Conservation (phyloP, 306 rosid genomes). For the Astragalus membranaceus region DNA sequence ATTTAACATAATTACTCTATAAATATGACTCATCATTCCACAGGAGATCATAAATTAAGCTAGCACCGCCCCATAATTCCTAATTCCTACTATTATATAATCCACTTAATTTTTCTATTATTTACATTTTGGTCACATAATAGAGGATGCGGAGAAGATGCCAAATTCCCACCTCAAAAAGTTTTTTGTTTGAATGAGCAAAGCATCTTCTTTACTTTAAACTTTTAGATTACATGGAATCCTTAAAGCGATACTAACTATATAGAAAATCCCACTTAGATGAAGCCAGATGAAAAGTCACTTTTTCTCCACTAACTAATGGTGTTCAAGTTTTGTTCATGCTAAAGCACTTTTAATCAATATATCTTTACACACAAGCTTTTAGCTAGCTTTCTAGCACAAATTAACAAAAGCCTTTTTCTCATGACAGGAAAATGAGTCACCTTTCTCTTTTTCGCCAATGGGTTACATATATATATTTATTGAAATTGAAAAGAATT, state of each 20-base stretch:
- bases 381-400: slow-evolving; percentile 34
- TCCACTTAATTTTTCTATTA: slow-evolving; percentile 5
- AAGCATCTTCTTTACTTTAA: slow-evolving; percentile 41
- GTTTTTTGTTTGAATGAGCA: slow-evolving; percentile 40
- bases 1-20: neutral
- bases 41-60: slow-evolving; percentile 19
- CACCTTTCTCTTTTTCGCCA: slow-evolving; percentile 11
- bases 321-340: slow-evolving; percentile 40
- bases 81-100: neutral
- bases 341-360: slow-evolving; percentile 32
- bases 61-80: slow-evolving; percentile 52
- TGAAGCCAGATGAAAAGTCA: slow-evolving; percentile 47
- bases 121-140: slow-evolving; percentile 2
- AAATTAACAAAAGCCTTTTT: slow-evolving; percentile 35
- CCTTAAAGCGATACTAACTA: slow-evolving; percentile 67
- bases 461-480: slow-evolving; percentile 21
- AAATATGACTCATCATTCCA: slow-evolving; percentile 22
- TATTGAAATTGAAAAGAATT: slow-evolving; percentile 35
- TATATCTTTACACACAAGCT: slow-evolving; percentile 62
- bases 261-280: slow-evolving; percentile 65
- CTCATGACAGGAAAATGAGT: slow-evolving; percentile 31
- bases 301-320: slow-evolving; percentile 53
- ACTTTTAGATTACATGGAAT: slow-evolving; percentile 37
- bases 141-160: slow-evolving; percentile 45
- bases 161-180: slow-evolving; percentile 54